Base-by-base conservation (phyloP, 1,284 basidiomycete species). In the Ceratobasidium theobromae region DNA sequence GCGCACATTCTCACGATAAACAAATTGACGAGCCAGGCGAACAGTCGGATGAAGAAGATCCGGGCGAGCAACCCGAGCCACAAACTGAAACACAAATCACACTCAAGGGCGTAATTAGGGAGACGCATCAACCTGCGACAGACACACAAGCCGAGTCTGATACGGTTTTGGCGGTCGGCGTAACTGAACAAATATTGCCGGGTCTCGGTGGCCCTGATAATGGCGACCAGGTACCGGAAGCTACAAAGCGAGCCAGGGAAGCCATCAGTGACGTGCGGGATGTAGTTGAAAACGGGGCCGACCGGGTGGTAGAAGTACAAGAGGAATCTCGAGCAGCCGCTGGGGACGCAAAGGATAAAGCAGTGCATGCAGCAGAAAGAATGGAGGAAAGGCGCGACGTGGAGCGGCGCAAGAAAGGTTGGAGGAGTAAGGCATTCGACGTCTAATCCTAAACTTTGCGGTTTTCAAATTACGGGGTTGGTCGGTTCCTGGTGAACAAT, bases 151-250 rank as follows among this genome's bases (percentile, higher is more conserved):
- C 68, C 11, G 64, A 70, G 4, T 71, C 73, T 40, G 75, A 77
- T 57, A 78, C 75, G 11, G 69, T 76, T 3, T 66, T 80, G 18
- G 78, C 79, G 0, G 72, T 83, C 21, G 82, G 82, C 1, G 74
- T 76, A 16, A 80, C 78, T 14, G 72, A 80, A 4, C 82, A 83
- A 70, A 72, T 83, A n/a, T 76, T 83, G 66, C 77, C 78, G 0
- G 76, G 76, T 3, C 77, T 78, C 57, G 78, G 76, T 4, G 80
- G 79, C 5, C 76, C 80, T 12, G 48, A 67, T 1, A 75, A 78
- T 65, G 74, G 70, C 1, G 71, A 43, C 28, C 48, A 64, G 49
- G 30, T 28, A 9, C 51, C 64, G 25, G 65, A 69, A 21, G 45
- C 65, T 4, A 57, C 65, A 14, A 70, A 75, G 2, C 68, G 64